Evolutionary conservation across 441 rosid species (phyloP).

Genomic region (Adansonia gregorii): DNA sequence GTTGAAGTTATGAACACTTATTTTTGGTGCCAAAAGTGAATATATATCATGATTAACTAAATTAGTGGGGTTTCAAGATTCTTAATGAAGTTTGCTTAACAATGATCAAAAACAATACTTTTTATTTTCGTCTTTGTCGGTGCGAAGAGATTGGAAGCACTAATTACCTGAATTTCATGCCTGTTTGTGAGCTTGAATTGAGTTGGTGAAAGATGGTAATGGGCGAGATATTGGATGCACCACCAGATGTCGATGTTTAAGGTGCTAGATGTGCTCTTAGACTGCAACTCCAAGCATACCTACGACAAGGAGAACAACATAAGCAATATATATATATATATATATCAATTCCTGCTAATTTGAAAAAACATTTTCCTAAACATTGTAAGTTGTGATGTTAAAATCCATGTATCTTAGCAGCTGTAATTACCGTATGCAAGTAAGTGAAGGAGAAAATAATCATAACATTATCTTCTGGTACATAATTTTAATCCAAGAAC

Average conservation of each 20-base stretch:
- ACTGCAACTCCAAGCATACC: conserved; percentile 59
- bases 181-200: conserved; percentile 33
- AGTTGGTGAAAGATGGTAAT: conserved; percentile 38
- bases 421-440: too few relatives aligned
- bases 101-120: too few relatives aligned
- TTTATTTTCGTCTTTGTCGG: neutral
- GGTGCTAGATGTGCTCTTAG: conserved; percentile 41
- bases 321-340: too few relatives aligned
- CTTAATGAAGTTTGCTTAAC: conserved; percentile 2
- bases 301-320: conserved; percentile 5
- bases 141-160: neutral
- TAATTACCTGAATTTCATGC: conserved; percentile 35
- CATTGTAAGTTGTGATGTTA: too few relatives aligned
- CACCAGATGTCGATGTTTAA: conserved; percentile 43
- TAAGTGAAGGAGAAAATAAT: too few relatives aligned
- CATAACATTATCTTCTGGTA: too few relatives aligned
- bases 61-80: neutral
- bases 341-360: too few relatives aligned
- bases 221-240: conserved; percentile 36
- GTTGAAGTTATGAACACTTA: neutral
- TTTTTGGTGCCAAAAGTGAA: neutral
- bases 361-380: too few relatives aligned
- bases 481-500: too few relatives aligned
- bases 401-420: too few relatives aligned
- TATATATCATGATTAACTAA: too few relatives aligned